Conservation (phyloP, 345 rosid species). For the Melastoma malabathricum region DNA sequence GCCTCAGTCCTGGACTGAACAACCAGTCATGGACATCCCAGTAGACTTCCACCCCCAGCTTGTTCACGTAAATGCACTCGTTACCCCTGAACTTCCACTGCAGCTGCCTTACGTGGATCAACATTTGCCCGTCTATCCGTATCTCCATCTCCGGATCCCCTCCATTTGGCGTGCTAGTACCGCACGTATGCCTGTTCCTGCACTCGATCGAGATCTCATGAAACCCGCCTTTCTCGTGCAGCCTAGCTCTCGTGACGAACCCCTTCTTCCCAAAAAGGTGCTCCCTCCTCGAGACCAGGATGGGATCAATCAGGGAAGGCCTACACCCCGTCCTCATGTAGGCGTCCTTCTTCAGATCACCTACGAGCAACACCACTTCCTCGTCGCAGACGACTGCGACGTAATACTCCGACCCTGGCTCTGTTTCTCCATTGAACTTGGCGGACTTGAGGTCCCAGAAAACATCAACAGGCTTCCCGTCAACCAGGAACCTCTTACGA, state of each 20-base stretch:
- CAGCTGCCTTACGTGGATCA: conserved; percentile 54
- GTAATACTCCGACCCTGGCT: conserved; percentile 51
- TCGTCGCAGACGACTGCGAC: conserved; percentile 71
- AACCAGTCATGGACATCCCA: conserved; percentile 85
- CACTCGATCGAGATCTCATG: conserved; percentile 60
- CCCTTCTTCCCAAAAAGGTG: conserved; percentile 56
- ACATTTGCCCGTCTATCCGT: conserved; percentile 41
- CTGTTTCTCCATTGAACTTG: conserved; percentile 55
- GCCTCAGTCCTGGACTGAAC: conserved; percentile 52
- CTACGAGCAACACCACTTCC: conserved; percentile 65
- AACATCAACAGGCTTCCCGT: conserved; percentile 39
- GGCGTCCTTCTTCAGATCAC: conserved; percentile 69
- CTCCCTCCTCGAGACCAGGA: conserved; percentile 50
- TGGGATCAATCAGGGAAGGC: conserved; percentile 54
- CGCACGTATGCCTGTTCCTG: conserved; percentile 18
- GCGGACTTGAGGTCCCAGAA: conserved; percentile 59
- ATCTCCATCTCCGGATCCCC: conserved; percentile 42
- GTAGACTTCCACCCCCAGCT: conserved; percentile 41
- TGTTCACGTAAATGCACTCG: conserved; percentile 33
- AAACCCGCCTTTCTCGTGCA: conserved; percentile 32
- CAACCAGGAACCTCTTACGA: conserved; percentile 30
- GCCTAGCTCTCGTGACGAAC: conserved; percentile 34
- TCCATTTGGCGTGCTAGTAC: conserved; percentile 13
- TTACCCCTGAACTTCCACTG: conserved; percentile 81
- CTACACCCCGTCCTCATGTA: conserved; percentile 52